Evolutionary conservation across 2,329 filamentous ascomycete species (phyloP).

Genomic region (Aaosphaeria pasadenensis): DNA sequence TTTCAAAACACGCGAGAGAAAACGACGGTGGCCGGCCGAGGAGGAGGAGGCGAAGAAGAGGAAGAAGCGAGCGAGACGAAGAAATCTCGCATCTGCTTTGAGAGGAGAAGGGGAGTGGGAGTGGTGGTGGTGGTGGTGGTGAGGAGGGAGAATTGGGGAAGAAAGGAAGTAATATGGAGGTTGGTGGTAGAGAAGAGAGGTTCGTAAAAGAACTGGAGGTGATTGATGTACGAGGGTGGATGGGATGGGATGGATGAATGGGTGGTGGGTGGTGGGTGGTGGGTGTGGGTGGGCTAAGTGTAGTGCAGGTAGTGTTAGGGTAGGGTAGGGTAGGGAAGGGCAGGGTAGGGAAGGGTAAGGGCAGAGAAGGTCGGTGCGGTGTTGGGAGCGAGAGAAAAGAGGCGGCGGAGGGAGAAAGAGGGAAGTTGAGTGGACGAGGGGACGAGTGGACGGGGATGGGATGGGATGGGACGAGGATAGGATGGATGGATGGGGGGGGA

Average conservation of each 20-base stretch:
- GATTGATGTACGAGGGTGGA: neutral
- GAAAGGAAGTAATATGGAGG: neutral
- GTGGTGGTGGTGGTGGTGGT: neutral
- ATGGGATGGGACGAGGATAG: too few relatives aligned
- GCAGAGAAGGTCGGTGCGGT: neutral
- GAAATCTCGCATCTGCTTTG: neutral
- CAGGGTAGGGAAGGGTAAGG: neutral
- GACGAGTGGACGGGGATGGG: neutral
- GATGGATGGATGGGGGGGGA: too few relatives aligned
- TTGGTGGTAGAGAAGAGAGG: neutral
- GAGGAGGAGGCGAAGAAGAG: constrained; percentile 16
- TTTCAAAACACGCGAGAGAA: constrained; percentile 30
- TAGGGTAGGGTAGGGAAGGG: neutral
- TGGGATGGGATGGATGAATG: neutral
- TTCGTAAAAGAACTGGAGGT: too few relatives aligned
- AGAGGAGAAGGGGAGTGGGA: neutral
- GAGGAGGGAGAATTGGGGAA: neutral
- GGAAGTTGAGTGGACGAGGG: neutral
- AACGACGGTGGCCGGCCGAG: constrained; percentile 22
- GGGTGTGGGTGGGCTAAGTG: neutral
- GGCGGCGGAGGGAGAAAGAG: neutral
- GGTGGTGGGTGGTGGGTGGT: neutral
- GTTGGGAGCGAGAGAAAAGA: neutral
- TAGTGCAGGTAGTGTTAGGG: neutral
- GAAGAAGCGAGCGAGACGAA: constrained; percentile 7